These are phyloP conservation scores for Colletotrichum viniferum DNA, from an alignment of 2,329 filamentous ascomycete genomes.

Conservation along the genomic window DNA sequence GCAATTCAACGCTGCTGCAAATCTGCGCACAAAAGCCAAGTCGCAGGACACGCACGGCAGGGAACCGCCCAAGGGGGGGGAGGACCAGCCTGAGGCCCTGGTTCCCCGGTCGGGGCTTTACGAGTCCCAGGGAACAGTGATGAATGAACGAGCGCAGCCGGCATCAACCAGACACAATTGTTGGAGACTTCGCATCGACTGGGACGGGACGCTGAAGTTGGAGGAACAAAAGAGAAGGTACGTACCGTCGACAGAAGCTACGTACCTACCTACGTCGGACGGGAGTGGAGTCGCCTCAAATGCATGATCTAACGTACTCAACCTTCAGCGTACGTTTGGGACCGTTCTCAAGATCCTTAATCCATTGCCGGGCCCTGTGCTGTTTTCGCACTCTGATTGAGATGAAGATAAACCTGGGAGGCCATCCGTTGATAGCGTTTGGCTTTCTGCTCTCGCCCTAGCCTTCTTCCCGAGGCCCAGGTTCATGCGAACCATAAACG, in stretches of 20 bases:
- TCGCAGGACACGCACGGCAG: conserved; percentile 4
- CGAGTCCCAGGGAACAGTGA: conserved; percentile 2
- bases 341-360: conserved; percentile 8
- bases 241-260: neutral
- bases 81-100: conserved; percentile 7
- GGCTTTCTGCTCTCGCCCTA: neutral
- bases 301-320: conserved; percentile 20
- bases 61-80: neutral
- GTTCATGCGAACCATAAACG: neutral
- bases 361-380: neutral
- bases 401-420: neutral
- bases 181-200: conserved; percentile 6
- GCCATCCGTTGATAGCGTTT: neutral
- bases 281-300: conserved; percentile 13
- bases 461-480: neutral
- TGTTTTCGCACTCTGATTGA: neutral
- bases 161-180: conserved; percentile 17
- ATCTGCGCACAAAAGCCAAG: neutral
- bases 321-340: conserved; percentile 19
- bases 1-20: neutral
- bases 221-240: conserved; percentile 4
- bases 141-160: conserved; percentile 13
- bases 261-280: neutral
- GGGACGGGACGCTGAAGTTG: conserved; percentile 3
- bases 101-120: conserved; percentile 3